Evolutionary conservation across 768 basidiomycete genomes (phyloP), one percentile per base, ranked within the genome.

Genomic region (Dictyophora rubrovolvata): DNA sequence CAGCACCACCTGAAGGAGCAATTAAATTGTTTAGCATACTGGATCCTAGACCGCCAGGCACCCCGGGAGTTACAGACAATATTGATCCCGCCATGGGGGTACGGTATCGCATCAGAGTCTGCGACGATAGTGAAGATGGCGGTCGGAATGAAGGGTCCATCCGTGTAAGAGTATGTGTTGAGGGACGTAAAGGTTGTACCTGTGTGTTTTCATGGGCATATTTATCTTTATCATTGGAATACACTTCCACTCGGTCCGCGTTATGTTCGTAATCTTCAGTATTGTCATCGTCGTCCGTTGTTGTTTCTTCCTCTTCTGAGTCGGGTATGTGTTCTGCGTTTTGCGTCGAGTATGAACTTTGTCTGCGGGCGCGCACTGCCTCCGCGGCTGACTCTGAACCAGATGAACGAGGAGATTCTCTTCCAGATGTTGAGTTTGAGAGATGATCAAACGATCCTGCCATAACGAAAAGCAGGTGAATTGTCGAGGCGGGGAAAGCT

Each of bases 121-220:
- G 77, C 1, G 87, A 85, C 1, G 90, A 90, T 52, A 85, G 68
- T 17, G 90, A 86, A n/a, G 89, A 92, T 20, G 79, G 79, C 4
- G 90, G 86, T 20, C 89, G 81, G 58, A 48, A 59, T 48, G 49
- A 36, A 52, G 57, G 47, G 5, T 57, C 56, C 18, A 16, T 20
- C 62, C 28, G 61, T 36, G 33, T 34, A 23, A 55, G 37, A 34
- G 36, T 54, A 22, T 14, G 23, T 77, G 77, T 46, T 74, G 69
- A 51, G 68, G 61, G 17, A 71, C 64, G 34, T 66, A 66, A 22
- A 68, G 16, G 62, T 54, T 65, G 67, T 36, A 70, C 65, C 36
- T 63, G 63, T 35, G 71, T 69, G 74, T 60, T 80, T 54, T 79
- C 77, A 34, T 33, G 42, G 69, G 28, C 4, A 28, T 28, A 28